A percentile compares a stretch with the other conserved stretches of the same genome.
These are phyloP conservation scores for thale cress (Arabidopsis thaliana) DNA, from an alignment of 345 rosid species.

Conservation along the genomic window DNA sequence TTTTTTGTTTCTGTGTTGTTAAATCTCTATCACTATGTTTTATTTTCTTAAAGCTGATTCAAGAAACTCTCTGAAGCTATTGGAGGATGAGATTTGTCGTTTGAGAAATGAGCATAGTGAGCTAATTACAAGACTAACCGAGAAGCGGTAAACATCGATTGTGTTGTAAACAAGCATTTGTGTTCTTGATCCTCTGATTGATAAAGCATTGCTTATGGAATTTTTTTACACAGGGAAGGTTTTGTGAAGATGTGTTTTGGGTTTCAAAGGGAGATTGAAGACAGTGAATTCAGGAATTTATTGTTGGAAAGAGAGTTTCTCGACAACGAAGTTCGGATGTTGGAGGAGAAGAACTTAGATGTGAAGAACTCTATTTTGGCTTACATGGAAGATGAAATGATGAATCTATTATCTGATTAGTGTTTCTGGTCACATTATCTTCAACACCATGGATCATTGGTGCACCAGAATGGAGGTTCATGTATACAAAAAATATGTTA, in stretches of 20 bases:
- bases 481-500: background rate
- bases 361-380: slow-evolving; percentile 62
- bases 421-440: background rate
- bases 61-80: slow-evolving; percentile 49
- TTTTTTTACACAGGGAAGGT: slow-evolving; percentile 53
- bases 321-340: slow-evolving; percentile 54
- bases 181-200: no score
- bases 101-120: slow-evolving; percentile 51
- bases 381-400: slow-evolving; percentile 60
- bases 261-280: slow-evolving; percentile 67
- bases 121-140: slow-evolving; percentile 43
- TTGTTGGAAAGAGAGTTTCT: slow-evolving; percentile 62
- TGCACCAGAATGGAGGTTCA: no score
- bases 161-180: no score
- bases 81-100: slow-evolving; percentile 56
- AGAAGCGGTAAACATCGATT: slow-evolving; percentile 50
- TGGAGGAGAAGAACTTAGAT: slow-evolving; percentile 55
- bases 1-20: background rate
- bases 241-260: slow-evolving; percentile 60
- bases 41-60: slow-evolving; percentile 50
- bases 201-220: background rate
- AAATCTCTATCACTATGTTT: background rate
- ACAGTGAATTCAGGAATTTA: slow-evolving; percentile 49
- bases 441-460: no score
- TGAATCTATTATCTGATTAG: slow-evolving; percentile 33